phyloP scores from a whole-genome alignment of 2,329 filamentous ascomycete species.

The Plenodomus lindquistii region DNA sequence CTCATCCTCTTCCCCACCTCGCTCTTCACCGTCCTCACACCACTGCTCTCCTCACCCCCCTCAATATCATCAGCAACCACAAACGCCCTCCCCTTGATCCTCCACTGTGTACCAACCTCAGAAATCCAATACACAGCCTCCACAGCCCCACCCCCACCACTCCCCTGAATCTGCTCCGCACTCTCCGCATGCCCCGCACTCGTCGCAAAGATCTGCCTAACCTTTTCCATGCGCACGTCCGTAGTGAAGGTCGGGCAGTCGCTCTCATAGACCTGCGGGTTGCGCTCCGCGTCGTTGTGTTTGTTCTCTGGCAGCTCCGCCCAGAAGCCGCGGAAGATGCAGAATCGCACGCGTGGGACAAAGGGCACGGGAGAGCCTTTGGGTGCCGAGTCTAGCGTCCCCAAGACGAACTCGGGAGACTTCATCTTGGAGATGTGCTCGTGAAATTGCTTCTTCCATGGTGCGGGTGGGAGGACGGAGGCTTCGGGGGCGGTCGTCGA shows the following conservation, averaged over 20 bases:
- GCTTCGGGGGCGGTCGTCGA: slow-evolving; percentile 48
- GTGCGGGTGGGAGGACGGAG: slow-evolving; percentile 48
- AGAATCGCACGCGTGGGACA: slow-evolving; percentile 69
- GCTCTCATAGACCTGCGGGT: slow-evolving; percentile 71
- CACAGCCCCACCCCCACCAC: slow-evolving; percentile 69
- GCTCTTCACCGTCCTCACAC: slow-evolving; percentile 61
- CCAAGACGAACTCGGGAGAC: slow-evolving; percentile 56
- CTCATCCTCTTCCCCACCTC: slow-evolving; percentile 68
- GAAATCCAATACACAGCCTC: slow-evolving; percentile 84
- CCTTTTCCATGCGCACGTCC: slow-evolving; percentile 85
- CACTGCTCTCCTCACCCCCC: slow-evolving; percentile 56
- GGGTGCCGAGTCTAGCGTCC: slow-evolving; percentile 53
- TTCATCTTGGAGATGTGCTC: slow-evolving; percentile 55
- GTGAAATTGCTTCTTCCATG: slow-evolving; percentile 57
- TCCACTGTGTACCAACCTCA: slow-evolving; percentile 77
- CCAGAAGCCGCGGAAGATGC: slow-evolving; percentile 86
- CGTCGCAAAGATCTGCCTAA: slow-evolving; percentile 67
- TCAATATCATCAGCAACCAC: slow-evolving; percentile 73
- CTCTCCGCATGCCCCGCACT: slow-evolving; percentile 52
- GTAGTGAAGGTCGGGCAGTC: slow-evolving; percentile 85
- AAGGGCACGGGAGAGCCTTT: slow-evolving; percentile 46
- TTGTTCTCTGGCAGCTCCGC: slow-evolving; percentile 71
- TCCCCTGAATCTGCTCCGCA: slow-evolving; percentile 50
- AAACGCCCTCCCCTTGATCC: slow-evolving; percentile 75
- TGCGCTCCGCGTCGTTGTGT: slow-evolving; percentile 72